Evolutionary conservation across 2,329 filamentous ascomycete genomes (phyloP).

Genomic region (Penicillium aurantiogriseum): DNA sequence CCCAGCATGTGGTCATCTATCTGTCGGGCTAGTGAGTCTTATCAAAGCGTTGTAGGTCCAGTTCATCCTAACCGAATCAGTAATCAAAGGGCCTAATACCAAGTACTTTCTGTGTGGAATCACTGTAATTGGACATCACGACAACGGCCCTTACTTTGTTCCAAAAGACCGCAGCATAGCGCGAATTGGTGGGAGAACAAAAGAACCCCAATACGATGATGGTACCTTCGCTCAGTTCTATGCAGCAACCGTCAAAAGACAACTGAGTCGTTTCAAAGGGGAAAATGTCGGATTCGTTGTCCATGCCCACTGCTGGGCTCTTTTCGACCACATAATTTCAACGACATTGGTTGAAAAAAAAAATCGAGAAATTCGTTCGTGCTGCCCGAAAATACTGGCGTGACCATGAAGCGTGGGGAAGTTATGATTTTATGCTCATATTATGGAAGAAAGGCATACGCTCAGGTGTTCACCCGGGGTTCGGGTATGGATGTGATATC

Average conservation of each 20-base stretch:
- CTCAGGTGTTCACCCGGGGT: too few species aligned
- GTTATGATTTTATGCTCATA: too few species aligned
- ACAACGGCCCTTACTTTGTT: neutral
- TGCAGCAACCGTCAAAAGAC: neutral
- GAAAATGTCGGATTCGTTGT: constrained; percentile 7
- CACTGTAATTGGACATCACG: neutral
- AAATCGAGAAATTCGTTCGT: neutral
- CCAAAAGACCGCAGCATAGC: constrained; percentile 3
- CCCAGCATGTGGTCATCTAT: constrained; percentile 6
- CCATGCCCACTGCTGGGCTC: constrained; percentile 13
- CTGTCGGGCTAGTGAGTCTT: constrained; percentile 13
- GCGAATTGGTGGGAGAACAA: constrained; percentile 3
- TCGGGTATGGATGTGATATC: neutral
- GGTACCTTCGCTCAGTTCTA: neutral
- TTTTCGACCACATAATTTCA: neutral
- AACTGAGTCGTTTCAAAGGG: neutral
- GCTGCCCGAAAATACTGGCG: constrained; percentile 5
- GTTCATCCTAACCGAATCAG: neutral
- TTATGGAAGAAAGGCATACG: too few species aligned
- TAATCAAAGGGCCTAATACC: neutral
- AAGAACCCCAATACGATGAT: neutral
- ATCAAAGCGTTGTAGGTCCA: neutral
- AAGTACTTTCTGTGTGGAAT: constrained; percentile 7
- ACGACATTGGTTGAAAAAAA: neutral
- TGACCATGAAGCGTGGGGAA: neutral